Evolutionary conservation across 306 rosid genomes (phyloP).

Genomic region (Chamaecrista fasciculata): DNA sequence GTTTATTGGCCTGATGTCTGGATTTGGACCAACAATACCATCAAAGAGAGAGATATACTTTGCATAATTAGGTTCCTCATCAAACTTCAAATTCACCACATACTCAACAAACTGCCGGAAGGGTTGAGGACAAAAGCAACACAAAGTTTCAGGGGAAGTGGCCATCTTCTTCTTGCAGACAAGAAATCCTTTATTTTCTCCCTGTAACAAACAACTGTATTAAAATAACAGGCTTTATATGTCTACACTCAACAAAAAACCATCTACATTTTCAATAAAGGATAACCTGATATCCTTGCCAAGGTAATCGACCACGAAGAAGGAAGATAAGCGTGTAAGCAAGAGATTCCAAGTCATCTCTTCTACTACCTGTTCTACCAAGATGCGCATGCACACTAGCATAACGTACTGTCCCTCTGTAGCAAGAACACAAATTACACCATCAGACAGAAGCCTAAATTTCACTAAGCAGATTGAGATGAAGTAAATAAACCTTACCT

Average conservation of each 20-base stretch:
- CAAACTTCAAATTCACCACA: conserved; percentile 73
- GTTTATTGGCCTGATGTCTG: conserved; percentile 65
- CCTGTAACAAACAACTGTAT: conserved; percentile 42
- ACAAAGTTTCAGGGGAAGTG: conserved; percentile 64
- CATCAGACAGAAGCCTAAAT: conserved; percentile 18
- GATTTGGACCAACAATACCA: conserved; percentile 65
- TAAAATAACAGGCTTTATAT: background rate
- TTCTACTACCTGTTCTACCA: conserved; percentile 84
- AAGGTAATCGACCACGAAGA: conserved; percentile 71
- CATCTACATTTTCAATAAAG: background rate
- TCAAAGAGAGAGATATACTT: conserved; percentile 68
- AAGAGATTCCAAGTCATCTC: conserved; percentile 88
- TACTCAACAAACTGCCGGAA: conserved; percentile 62
- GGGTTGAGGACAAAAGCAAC: conserved; percentile 61
- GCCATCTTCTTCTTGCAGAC: conserved; percentile 83
- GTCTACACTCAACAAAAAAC: background rate
- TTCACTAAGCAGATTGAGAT: conserved; percentile 3
- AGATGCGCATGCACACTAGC: conserved; percentile 85
- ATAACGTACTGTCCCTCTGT: conserved; percentile 78
- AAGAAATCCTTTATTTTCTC: conserved; percentile 75
- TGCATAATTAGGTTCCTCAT: conserved; percentile 73
- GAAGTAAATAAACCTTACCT: conserved; percentile 42
- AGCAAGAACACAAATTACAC: conserved; percentile 10
- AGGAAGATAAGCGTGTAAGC: conserved; percentile 69
- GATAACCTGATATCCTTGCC: conserved; percentile 83